A percentile compares a stretch with the other conserved stretches of the same genome.
These are phyloP conservation scores for Fimicolochytrium jonesii DNA, from an alignment of 192 early-diverging fungal genomes.

Conservation along the genomic window DNA sequence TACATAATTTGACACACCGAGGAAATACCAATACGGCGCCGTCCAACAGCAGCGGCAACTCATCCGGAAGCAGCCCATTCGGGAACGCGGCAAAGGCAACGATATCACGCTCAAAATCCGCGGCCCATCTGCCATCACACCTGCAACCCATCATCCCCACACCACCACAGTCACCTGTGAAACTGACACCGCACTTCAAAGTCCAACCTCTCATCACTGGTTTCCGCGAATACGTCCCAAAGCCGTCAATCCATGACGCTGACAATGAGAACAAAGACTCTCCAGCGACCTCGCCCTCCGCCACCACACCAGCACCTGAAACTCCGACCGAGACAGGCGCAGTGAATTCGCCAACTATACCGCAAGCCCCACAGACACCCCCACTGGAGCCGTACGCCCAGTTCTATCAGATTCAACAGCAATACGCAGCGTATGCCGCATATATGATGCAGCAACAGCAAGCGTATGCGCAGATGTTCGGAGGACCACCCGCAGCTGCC, in stretches of 20 bases:
- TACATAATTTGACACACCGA: background rate
- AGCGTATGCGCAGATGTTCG: slow-evolving; percentile 4
- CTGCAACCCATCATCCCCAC: slow-evolving; percentile 8
- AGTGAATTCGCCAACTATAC: background rate
- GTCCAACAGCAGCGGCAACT: slow-evolving; percentile 1
- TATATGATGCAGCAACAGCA: slow-evolving; percentile 14
- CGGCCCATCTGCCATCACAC: background rate
- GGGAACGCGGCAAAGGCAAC: background rate
- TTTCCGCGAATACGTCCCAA: background rate
- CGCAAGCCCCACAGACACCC: background rate
- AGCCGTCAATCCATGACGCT: background rate
- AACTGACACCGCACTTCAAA: background rate
- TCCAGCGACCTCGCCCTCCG: background rate
- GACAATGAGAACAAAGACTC: background rate
- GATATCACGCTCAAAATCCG: background rate
- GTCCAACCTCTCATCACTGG: background rate
- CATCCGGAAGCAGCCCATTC: background rate
- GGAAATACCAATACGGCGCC: background rate
- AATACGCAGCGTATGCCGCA: slow-evolving; percentile 1
- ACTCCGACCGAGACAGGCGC: background rate
- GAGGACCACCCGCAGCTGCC: background rate
- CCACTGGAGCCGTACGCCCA: background rate
- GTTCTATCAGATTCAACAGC: slow-evolving; percentile 9
- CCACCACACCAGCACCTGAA: background rate
- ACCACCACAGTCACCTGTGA: background rate